Evolutionary conservation across 805 yeast species (phyloP).

Genomic region (Candida piceae): DNA sequence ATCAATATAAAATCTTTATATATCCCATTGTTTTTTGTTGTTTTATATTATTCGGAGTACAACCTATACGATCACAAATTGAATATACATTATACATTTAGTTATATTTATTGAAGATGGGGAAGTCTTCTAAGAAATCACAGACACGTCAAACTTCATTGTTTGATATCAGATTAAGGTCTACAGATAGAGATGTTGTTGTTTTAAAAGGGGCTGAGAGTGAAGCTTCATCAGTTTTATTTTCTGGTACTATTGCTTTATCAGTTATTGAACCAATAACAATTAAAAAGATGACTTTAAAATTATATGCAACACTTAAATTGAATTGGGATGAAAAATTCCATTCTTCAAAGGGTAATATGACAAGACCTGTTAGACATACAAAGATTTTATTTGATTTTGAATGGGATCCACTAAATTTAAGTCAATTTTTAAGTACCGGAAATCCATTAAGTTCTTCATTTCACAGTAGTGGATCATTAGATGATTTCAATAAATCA

Average conservation of each 20-base stretch:
- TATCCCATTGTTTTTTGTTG: too few relatives aligned
- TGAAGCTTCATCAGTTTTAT: constrained; percentile 70
- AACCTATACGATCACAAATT: too few relatives aligned
- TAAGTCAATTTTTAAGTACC: constrained; percentile 33
- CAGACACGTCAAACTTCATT: constrained; percentile 27
- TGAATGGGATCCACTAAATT: constrained; percentile 67
- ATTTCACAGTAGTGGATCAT: constrained; percentile 8
- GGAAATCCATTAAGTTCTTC: constrained; percentile 17
- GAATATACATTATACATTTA: too few relatives aligned
- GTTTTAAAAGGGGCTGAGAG: constrained; percentile 72
- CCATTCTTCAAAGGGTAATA: constrained; percentile 39
- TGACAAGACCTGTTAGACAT: constrained; percentile 44
- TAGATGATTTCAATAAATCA: constrained; percentile 9
- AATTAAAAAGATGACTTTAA: constrained; percentile 58
- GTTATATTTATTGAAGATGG: constrained; percentile 11
- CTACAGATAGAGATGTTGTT: constrained; percentile 72
- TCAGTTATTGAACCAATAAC: constrained; percentile 71
- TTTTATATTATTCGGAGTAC: too few relatives aligned
- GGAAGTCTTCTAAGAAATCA: constrained; percentile 17
- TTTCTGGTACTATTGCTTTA: constrained; percentile 75
- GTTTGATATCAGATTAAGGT: constrained; percentile 51
- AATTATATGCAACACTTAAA: constrained; percentile 62
- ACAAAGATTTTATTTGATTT: constrained; percentile 69
- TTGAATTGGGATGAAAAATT: constrained; percentile 58
- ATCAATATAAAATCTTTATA: too few relatives aligned